Percentiles rank a stretch among this genome's conserved stretches.
Evolutionary conservation across 2,329 filamentous ascomycete species (phyloP).

Genomic region (Diaporthe aspalathi): DNA sequence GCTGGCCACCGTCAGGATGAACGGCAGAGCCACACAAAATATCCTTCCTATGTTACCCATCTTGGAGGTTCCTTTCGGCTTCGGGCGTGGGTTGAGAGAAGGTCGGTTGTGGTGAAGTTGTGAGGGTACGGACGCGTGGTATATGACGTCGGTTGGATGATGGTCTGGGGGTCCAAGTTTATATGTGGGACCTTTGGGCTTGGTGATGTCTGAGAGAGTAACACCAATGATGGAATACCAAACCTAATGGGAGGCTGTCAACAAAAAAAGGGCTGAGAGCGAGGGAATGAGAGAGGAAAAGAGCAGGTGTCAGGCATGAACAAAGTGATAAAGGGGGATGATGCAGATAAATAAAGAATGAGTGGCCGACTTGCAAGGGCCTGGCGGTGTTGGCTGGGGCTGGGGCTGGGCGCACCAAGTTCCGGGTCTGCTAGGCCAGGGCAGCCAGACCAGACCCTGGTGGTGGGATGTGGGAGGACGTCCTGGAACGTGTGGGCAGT

Average conservation of each 20-base stretch:
- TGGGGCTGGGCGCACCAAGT: constrained; percentile 25
- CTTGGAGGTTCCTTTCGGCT: constrained; percentile 11
- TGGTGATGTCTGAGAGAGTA: background rate
- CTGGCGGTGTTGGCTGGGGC: constrained; percentile 30
- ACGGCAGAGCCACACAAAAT: constrained; percentile 88
- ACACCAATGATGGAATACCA: constrained; percentile 29
- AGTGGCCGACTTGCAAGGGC: background rate
- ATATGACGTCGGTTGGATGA: constrained; percentile 26
- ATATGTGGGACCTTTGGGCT: background rate
- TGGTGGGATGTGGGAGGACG: constrained; percentile 23
- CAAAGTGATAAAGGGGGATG: constrained; percentile 10
- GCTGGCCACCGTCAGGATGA: constrained; percentile 81
- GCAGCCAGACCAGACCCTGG: constrained; percentile 8
- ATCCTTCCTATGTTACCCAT: constrained; percentile 77
- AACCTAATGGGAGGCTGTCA: background rate
- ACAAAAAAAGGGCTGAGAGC: constrained; percentile 8
- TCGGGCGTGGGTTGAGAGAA: background rate
- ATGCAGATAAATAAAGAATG: constrained; percentile 33
- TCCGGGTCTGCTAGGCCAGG: too few relatives aligned
- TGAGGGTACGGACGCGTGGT: background rate
- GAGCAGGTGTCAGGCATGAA: background rate
- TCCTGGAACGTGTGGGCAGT: too few relatives aligned
- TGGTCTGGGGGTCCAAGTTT: background rate
- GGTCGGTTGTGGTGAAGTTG: background rate
- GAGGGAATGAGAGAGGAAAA: constrained; percentile 18